phyloP scores from a whole-genome alignment of 768 basidiomycete genomes.

The Xerocomus potaroensis region DNA sequence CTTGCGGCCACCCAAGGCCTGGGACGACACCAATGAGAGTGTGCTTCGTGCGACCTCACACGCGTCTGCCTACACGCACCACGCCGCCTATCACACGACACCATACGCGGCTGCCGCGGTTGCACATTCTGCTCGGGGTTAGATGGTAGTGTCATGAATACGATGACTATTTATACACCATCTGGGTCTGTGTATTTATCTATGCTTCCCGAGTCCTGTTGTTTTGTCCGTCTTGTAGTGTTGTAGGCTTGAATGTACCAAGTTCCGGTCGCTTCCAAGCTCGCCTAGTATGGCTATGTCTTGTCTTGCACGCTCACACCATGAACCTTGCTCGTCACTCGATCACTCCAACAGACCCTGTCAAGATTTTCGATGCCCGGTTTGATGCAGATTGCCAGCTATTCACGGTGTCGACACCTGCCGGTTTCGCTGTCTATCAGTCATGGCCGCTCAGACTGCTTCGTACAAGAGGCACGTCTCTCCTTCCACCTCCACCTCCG shows the following conservation, averaged over 20 bases:
- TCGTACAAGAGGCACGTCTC: conserved; percentile 70
- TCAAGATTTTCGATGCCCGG: conserved; percentile 70
- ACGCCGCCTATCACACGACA: conserved; percentile 27
- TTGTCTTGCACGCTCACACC: conserved; percentile 26
- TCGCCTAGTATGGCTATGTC: conserved; percentile 18
- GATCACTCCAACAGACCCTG: conserved; percentile 70
- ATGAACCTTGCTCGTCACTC: conserved; percentile 89
- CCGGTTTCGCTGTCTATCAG: conserved; percentile 80
- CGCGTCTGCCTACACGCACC: conserved; percentile 21
- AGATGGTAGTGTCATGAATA: conserved; percentile 6
- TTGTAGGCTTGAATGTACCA: conserved; percentile 4
- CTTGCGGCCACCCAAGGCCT: conserved; percentile 70
- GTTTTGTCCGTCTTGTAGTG: conserved; percentile 11
- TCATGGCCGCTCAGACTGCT: conserved; percentile 72
- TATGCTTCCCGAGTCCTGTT: conserved; percentile 18
- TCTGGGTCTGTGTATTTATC: conserved; percentile 19
- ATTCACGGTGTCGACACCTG: conserved; percentile 75
- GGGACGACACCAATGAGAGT: conserved; percentile 52
- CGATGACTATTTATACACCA: conserved; percentile 19
- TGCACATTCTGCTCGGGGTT: conserved; percentile 30
- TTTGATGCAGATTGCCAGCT: conserved; percentile 79
- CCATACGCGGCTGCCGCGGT: conserved; percentile 24
- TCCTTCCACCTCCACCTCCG: neutral
- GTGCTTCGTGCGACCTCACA: conserved; percentile 25
- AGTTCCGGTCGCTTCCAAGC: conserved; percentile 10